Evolutionary conservation across 441 rosid species (phyloP), one percentile per base, ranked within the genome.

Genomic region (Eutrema salsugineum): DNA sequence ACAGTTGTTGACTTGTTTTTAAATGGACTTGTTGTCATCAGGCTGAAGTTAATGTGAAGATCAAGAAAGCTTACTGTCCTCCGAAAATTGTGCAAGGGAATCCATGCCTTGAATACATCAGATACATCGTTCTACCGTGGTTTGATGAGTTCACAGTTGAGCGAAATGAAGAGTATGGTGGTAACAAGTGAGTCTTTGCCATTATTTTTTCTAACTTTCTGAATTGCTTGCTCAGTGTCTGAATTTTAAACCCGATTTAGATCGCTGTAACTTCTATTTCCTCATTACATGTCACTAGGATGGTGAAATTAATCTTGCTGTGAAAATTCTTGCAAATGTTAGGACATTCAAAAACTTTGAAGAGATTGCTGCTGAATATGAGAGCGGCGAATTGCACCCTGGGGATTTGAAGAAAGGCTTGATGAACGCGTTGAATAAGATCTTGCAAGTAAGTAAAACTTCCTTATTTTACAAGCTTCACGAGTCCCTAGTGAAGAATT

Each of bases 61-160:
- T 94, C 75, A 87, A 84, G 80, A 83, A 88, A 56, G 94, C 91
- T 50, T 84, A 82, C 79, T 88, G 97, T 46, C 97, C 97, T 32
- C 89, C 90, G 6, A 77, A 71, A 64, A 81, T 81, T 70, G 87
- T 80, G 66, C 58, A 82, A 70, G 88, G 86, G 14, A 94, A 91
- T 70, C 97, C 99, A 48, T 91, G 97, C 79, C 81, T 94, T 65
- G 97, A 90, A 36, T 92, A 94, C 84, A 51, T 91, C 72, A 84
- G 87, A 71, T 83, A 80, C 87, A 80, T 90, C 16, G 35, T 88
- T 68, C 72, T 94, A 48, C 87, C 94, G 0, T 88, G 95, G 85
- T 90, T 84, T 73, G 67, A 88, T 46, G 93, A 88, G 71, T 88
- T 91, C 79, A 78, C 46, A 67, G 91, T 91, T 84, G 94, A 94